Base-by-base conservation (phyloP, 1,284 basidiomycete species). In the Xanthoconium separans region DNA sequence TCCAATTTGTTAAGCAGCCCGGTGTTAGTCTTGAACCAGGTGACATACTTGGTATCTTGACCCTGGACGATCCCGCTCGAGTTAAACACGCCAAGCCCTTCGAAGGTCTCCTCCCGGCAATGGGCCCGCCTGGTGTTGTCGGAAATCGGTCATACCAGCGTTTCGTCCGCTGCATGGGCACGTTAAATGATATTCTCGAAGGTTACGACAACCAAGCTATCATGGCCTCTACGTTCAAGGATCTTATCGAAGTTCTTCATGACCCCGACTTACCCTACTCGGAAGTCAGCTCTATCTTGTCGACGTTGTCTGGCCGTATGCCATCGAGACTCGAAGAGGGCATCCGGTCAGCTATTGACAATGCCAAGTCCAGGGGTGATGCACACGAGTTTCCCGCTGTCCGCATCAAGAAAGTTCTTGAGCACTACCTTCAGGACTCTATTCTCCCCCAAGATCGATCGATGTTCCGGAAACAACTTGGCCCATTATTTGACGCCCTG, bases 21-120 rank as follows among this genome's bases (percentile, higher is more conserved):
- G 97, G 97, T 63, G 91, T 96, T 65, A 94, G 93, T 61, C 84
- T 99, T 55, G 91, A 93, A 63, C 93, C 95, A n/a, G 97, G 97
- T 46, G 97, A 98, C 72, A 95, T 99, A 59, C 86, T 99, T 57
- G 97, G 97, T 76, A 96, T 99, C 69, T 82, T 99, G 50, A 93
- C 93, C 16, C 85, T 99, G 54, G 97, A 99, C 70, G 96, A 99
- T 72, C 97, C 97, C 36, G 84, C 88, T 63, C 94, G 95, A 60
- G 97, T 99, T 66, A 97, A 94, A 73, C 96, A 98, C 65, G 97
- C 97, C 57, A 98, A 95, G 76, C 96, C 96, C 1, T 99, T 98
- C 73, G 93, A 95, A 65, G 95, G 95, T 49, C 89, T 95, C 51
- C 84, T 99, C 29, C 93, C 95, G 18, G 66, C 82, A 13, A 87